These are phyloP conservation scores for Pseudogymnoascus sp. DNA, from an alignment of 2,329 filamentous ascomycete species.

Conservation along the genomic window DNA sequence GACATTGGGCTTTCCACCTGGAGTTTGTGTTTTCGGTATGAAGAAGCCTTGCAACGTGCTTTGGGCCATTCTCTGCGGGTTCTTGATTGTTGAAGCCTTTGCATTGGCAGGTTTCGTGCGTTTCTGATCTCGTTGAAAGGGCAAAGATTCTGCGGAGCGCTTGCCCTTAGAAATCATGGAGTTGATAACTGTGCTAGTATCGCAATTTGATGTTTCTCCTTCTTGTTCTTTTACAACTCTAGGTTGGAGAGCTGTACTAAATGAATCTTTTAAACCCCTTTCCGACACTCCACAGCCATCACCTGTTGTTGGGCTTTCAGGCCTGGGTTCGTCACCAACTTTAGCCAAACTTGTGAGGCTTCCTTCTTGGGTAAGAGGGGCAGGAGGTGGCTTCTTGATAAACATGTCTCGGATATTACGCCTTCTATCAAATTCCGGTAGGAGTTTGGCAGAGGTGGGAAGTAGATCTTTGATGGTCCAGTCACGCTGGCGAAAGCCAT, in stretches of 20 bases:
- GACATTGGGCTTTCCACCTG: not conserved
- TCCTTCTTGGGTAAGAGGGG: conserved; percentile 15
- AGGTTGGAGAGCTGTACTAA: not conserved
- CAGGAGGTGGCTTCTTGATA: conserved; percentile 40
- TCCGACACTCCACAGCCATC: not conserved
- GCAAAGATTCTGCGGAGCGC: conserved; percentile 9
- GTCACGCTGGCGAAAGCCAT: conserved; percentile 57
- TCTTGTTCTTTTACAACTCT: not conserved
- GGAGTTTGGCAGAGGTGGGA: conserved; percentile 69
- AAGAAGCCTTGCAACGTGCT: conserved; percentile 66
- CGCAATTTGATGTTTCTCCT: not conserved
- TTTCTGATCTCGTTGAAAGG: conserved; percentile 34
- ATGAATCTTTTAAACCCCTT: not conserved
- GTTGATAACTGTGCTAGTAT: conserved; percentile 17
- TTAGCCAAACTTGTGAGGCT: conserved; percentile 15
- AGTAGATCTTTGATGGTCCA: conserved; percentile 61
- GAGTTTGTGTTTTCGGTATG: conserved; percentile 43
- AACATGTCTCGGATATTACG: conserved; percentile 94
- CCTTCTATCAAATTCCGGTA: conserved; percentile 80
- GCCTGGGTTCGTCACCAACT: not conserved
- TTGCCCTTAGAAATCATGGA: not conserved
- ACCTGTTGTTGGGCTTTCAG: not conserved
- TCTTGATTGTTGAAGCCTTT: conserved; percentile 29
- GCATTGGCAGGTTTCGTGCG: conserved; percentile 38
- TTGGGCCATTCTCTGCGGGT: conserved; percentile 38